Evolutionary conservation across 139 green algal genomes (phyloP).

Genomic region (Klebsormidium nitens): DNA sequence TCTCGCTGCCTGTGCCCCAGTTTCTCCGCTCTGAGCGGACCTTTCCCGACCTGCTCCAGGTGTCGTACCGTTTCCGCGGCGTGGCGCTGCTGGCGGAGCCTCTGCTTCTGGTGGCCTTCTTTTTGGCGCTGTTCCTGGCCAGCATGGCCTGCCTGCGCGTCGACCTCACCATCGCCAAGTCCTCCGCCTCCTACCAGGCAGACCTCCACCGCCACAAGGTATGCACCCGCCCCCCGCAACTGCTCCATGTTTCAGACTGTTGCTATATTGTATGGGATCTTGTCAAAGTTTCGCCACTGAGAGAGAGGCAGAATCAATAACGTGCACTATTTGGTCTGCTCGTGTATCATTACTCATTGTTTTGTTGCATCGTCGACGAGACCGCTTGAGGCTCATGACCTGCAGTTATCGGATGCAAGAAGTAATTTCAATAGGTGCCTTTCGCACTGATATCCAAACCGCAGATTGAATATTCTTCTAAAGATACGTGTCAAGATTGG

Average conservation of each 20-base stretch:
- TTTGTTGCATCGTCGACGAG: no score
- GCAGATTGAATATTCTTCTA: no score
- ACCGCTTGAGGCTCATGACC: no score
- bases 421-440: no score
- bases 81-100: slow-evolving; percentile 55
- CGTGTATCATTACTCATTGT: no score
- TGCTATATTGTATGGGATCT: background rate
- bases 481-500: background rate
- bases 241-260: slow-evolving; percentile 1
- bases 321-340: slow-evolving; percentile 1
- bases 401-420: no score
- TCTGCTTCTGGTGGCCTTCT: slow-evolving; percentile 54
- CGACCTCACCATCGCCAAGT: slow-evolving; percentile 59
- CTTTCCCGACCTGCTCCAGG: no score
- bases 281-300: background rate
- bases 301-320: background rate
- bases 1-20: no score
- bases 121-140: slow-evolving; percentile 50
- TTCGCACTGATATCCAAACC: no score
- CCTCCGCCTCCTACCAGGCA: slow-evolving; percentile 31
- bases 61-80: slow-evolving; percentile 53
- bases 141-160: slow-evolving; percentile 52
- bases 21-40: no score
- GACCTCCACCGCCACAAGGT: slow-evolving; percentile 35
- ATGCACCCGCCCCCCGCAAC: background rate